phyloP scores from a whole-genome alignment of 192 early-diverging fungal genomes.

The Entomortierella parvispora region DNA sequence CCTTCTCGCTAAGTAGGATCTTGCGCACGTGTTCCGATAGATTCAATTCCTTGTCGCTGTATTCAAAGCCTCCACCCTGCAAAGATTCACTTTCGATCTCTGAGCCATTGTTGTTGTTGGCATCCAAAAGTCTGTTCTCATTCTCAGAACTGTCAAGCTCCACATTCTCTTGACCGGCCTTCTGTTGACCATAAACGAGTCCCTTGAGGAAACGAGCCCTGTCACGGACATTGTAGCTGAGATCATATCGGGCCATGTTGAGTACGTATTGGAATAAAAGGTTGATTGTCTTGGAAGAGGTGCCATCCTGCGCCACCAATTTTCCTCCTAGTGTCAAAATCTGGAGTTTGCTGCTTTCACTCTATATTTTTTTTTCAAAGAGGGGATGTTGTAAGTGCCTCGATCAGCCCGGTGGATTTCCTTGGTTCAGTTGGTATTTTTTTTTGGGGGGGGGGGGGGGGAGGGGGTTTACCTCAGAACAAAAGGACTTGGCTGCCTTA shows the following conservation, averaged over 20 bases:
- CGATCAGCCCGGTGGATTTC: constrained; percentile 72
- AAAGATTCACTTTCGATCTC: constrained; percentile 15
- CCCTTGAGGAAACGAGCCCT: constrained; percentile 79
- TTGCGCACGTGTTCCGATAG: constrained; percentile 61
- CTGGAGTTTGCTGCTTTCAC: constrained; percentile 80
- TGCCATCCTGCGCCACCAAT: constrained; percentile 60
- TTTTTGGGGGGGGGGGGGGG: not conserved
- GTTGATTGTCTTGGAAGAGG: constrained; percentile 45
- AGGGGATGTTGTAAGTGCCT: not conserved
- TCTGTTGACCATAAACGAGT: constrained; percentile 52
- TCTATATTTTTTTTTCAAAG: constrained; percentile 52
- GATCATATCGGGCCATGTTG: constrained; percentile 90
- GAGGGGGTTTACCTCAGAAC: constrained; percentile 62
- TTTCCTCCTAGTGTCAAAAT: constrained; percentile 85
- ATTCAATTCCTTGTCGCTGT: constrained; percentile 39
- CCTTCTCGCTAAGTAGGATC: constrained; percentile 70
- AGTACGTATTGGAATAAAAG: constrained; percentile 79
- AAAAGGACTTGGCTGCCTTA: constrained; percentile 70
- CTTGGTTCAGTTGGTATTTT: constrained; percentile 66
- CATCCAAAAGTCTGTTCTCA: constrained; percentile 1
- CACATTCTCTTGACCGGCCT: not conserved
- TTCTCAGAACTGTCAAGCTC: constrained; percentile 14
- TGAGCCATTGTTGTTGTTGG: not conserved
- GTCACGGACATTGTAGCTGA: constrained; percentile 90
- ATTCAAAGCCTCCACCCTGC: constrained; percentile 28